phyloP scores from a whole-genome alignment of 2,329 filamentous ascomycete species.

The Nannizziopsis arthrosporioides region DNA sequence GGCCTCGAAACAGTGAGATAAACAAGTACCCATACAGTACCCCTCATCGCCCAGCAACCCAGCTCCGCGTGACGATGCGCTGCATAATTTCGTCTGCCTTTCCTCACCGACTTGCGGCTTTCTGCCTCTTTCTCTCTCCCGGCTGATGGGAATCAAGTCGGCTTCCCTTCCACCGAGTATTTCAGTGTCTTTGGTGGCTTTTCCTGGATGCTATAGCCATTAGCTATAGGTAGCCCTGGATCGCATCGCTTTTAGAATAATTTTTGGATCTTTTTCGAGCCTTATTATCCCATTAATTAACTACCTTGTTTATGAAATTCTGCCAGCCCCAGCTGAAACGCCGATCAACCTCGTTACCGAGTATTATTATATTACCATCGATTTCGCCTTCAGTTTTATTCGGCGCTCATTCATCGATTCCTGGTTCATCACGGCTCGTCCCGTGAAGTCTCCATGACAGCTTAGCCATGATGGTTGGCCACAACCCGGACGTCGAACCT shows the following conservation, averaged over 20 bases:
- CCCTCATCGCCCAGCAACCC: background rate
- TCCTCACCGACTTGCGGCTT: no score
- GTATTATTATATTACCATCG: background rate
- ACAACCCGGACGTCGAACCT: slow-evolving; percentile 34
- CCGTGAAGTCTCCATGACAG: background rate
- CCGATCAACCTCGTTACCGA: slow-evolving; percentile 1
- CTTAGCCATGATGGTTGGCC: slow-evolving; percentile 26
- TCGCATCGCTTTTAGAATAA: no score
- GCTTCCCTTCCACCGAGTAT: no score
- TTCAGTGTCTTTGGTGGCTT: background rate
- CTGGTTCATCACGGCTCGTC: background rate
- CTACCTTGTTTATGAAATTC: slow-evolving; percentile 3
- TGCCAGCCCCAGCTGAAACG: slow-evolving; percentile 5
- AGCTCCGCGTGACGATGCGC: background rate
- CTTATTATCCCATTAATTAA: background rate
- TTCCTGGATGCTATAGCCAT: no score
- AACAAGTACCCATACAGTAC: background rate
- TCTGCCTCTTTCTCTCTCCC: background rate
- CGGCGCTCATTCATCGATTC: background rate
- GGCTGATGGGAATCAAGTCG: no score
- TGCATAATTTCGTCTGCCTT: no score
- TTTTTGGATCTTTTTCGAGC: no score
- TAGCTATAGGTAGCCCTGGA: no score
- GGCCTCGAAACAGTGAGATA: slow-evolving; percentile 1
- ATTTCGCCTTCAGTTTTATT: background rate